Evolutionary conservation across 768 basidiomycete species (phyloP).

Genomic region (Boletus sp.): DNA sequence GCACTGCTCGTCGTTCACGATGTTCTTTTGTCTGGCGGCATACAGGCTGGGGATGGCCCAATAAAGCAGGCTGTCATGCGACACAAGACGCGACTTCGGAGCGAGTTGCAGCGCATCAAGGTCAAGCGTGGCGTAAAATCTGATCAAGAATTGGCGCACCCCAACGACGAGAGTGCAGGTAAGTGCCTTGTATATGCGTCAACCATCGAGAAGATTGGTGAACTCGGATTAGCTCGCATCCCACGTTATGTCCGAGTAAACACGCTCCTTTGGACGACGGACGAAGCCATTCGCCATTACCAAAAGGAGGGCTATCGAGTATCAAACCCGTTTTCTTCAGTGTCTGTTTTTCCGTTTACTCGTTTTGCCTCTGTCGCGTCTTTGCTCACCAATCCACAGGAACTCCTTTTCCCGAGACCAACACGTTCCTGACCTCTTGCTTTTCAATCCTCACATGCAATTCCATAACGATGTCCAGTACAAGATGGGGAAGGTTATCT

Average conservation of each 20-base stretch:
- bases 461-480: slow-evolving; percentile 75
- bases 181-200: slow-evolving; percentile 12
- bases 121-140: slow-evolving; percentile 67
- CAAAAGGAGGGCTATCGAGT: slow-evolving; percentile 52
- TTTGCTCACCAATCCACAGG: slow-evolving; percentile 31
- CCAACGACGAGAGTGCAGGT: slow-evolving; percentile 65
- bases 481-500: slow-evolving; percentile 74
- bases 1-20: slow-evolving; percentile 90
- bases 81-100: slow-evolving; percentile 84
- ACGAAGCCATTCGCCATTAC: slow-evolving; percentile 61
- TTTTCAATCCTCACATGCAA: slow-evolving; percentile 63
- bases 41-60: slow-evolving; percentile 88
- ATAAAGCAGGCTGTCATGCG: slow-evolving; percentile 83
- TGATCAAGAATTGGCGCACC: slow-evolving; percentile 60
- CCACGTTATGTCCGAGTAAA: slow-evolving; percentile 88
- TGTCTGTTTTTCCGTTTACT: slow-evolving; percentile 32
- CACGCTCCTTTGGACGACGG: slow-evolving; percentile 59
- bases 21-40: slow-evolving; percentile 74
- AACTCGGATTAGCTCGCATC: slow-evolving; percentile 49
- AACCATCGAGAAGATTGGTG: neutral
- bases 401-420: slow-evolving; percentile 67
- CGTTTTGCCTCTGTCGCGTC: neutral
- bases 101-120: slow-evolving; percentile 84
- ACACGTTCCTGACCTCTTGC: slow-evolving; percentile 79
- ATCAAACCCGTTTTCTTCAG: slow-evolving; percentile 50